phyloP scores from a whole-genome alignment of 2,329 filamentous ascomycete species.

The Botrytis fragariae region DNA sequence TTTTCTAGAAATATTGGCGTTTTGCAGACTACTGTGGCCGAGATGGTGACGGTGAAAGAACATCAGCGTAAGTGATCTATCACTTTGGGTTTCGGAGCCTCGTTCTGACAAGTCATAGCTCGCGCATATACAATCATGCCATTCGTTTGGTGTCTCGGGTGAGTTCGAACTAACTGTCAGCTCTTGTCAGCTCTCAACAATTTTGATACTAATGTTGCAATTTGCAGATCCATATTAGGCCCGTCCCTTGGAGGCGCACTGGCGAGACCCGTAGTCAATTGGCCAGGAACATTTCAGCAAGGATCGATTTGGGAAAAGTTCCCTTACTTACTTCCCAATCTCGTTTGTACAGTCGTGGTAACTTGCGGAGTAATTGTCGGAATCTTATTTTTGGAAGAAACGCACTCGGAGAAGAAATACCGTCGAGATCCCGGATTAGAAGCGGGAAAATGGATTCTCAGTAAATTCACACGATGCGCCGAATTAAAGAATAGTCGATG shows the following conservation, averaged over 20 bases:
- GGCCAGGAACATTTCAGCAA: conserved; percentile 68
- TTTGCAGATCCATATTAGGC: conserved; percentile 76
- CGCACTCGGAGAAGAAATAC: conserved; percentile 77
- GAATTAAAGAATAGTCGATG: conserved; percentile 38
- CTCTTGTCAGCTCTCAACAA: conserved; percentile 18
- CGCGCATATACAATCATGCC: conserved; percentile 97
- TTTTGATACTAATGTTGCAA: background rate
- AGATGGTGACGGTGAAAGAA: conserved; percentile 88
- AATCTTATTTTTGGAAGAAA: conserved; percentile 88
- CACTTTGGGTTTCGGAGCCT: conserved; percentile 36
- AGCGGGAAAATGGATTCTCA: conserved; percentile 68
- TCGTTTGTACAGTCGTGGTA: conserved; percentile 83
- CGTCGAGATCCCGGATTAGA: conserved; percentile 74
- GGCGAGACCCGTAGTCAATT: conserved; percentile 80
- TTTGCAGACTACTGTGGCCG: conserved; percentile 89
- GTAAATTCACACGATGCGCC: conserved; percentile 37
- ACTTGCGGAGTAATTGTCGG: conserved; percentile 73
- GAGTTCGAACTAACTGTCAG: conserved; percentile 37
- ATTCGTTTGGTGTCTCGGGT: conserved; percentile 95
- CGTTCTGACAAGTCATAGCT: conserved; percentile 49
- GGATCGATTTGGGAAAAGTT: conserved; percentile 80
- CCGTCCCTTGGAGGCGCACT: conserved; percentile 88
- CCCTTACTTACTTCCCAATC: conserved; percentile 87
- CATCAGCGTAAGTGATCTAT: conserved; percentile 69
- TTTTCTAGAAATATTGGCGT: conserved; percentile 80